These are phyloP conservation scores for Pelargonium myrrhifolium DNA, from an alignment of 441 rosid genomes.

Conservation along the genomic window DNA sequence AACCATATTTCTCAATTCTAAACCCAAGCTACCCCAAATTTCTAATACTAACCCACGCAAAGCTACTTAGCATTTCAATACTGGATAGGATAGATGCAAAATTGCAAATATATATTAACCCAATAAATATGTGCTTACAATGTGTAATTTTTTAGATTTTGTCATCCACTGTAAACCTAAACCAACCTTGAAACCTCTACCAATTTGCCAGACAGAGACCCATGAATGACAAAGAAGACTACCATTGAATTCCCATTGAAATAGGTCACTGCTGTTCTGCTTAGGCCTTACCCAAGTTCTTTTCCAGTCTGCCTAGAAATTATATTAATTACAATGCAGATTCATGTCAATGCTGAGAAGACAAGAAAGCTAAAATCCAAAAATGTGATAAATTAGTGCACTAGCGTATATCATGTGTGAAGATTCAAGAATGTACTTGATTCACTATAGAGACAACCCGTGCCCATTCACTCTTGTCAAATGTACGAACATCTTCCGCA, in stretches of 20 bases:
- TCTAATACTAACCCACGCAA: not conserved
- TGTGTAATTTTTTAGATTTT: not conserved
- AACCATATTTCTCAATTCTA: not conserved
- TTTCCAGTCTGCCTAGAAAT: not conserved
- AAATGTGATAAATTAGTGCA: not conserved
- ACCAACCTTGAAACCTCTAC: slow-evolving; percentile 2
- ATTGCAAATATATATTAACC: too few species aligned
- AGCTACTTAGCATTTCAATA: not conserved
- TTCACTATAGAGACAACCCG: slow-evolving; percentile 79
- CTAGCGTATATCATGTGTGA: not conserved
- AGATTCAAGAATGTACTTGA: slow-evolving; percentile 45
- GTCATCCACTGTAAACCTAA: not conserved
- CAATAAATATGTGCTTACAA: not conserved
- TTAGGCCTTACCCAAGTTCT: slow-evolving; percentile 9
- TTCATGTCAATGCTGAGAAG: not conserved
- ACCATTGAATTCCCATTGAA: not conserved
- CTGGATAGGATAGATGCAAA: too few species aligned
- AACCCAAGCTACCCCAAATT: not conserved
- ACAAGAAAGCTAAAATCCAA: not conserved
- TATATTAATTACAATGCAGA: slow-evolving; percentile 7
- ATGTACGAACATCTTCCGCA: slow-evolving; percentile 82
- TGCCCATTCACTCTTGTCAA: slow-evolving; percentile 93
- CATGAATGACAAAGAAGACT: not conserved
- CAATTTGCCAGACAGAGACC: slow-evolving; percentile 7
- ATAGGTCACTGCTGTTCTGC: not conserved